Evolutionary conservation across 2,329 filamentous ascomycete genomes (phyloP).

Genomic region (Fusarium austroafricanum): DNA sequence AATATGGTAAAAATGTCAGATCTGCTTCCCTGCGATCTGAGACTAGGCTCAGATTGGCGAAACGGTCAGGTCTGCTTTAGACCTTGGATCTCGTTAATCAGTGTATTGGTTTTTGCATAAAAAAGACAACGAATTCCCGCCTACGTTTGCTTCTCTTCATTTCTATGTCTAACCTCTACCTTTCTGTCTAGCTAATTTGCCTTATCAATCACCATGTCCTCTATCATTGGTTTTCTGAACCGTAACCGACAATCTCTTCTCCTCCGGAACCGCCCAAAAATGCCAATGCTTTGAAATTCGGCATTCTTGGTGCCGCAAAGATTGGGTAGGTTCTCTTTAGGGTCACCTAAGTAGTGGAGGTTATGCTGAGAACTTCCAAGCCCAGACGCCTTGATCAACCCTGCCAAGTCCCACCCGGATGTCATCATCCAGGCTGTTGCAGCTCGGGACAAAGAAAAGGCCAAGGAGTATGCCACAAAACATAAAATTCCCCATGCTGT

Average conservation of each 20-base stretch:
- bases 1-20: neutral
- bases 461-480: neutral
- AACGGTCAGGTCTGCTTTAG: neutral
- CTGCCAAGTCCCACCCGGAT: neutral
- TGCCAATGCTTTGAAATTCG: neutral
- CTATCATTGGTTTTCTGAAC: neutral
- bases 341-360: no score
- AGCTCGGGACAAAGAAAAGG: neutral
- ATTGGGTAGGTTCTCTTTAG: no score
- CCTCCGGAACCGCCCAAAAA: neutral
- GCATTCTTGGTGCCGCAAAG: slow-evolving; percentile 6
- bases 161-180: no score
- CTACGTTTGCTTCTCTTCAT: no score
- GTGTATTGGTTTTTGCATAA: neutral
- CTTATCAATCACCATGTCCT: neutral
- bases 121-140: no score
- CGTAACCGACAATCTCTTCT: neutral
- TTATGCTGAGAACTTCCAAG: neutral
- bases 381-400: neutral
- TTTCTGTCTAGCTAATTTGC: no score
- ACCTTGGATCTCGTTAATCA: neutral
- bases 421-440: neutral
- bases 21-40: neutral
- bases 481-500: neutral
- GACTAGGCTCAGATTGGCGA: neutral